Conservation (phyloP, 2,329 filamentous ascomycete genomes). For the Nemania abortiva region DNA sequence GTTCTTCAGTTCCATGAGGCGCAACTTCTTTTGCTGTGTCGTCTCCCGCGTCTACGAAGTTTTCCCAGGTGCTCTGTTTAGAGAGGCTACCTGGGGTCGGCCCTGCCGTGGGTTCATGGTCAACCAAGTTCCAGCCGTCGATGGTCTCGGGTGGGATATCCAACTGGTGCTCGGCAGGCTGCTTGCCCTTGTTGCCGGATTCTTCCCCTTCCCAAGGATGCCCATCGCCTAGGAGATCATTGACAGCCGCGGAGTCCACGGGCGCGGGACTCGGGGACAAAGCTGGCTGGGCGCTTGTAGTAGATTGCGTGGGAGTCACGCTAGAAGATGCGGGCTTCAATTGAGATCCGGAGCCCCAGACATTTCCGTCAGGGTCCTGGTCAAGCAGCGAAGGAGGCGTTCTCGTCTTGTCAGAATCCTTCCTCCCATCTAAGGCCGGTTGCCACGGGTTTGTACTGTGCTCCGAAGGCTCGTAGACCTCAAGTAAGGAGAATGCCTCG, state of each 20-base stretch:
- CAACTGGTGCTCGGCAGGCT: slow-evolving; percentile 45
- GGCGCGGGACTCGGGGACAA: slow-evolving; percentile 42
- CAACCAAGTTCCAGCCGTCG: slow-evolving; percentile 67
- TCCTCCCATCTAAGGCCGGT: slow-evolving; percentile 51
- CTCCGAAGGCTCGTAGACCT: slow-evolving; percentile 54
- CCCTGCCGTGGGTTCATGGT: slow-evolving; percentile 53
- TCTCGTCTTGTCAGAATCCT: slow-evolving; percentile 47
- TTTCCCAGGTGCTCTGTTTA: slow-evolving; percentile 56
- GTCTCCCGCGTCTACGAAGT: slow-evolving; percentile 51
- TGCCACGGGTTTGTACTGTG: slow-evolving; percentile 61
- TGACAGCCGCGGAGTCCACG: slow-evolving; percentile 44
- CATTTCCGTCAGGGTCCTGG: slow-evolving; percentile 50
- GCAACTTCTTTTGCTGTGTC: slow-evolving; percentile 43
- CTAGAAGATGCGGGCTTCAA: slow-evolving; percentile 52
- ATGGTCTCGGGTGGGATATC: slow-evolving; percentile 42
- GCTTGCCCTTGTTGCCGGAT: slow-evolving; percentile 58
- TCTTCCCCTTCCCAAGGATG: slow-evolving; percentile 65
- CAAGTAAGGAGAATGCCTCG: slow-evolving; percentile 58
- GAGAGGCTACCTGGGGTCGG: slow-evolving; percentile 51
- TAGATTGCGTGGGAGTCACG: slow-evolving; percentile 54
- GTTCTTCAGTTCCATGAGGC: slow-evolving; percentile 37
- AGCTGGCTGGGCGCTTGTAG: slow-evolving; percentile 53
- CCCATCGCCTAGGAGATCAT: slow-evolving; percentile 57
- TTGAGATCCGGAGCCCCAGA: slow-evolving; percentile 53
- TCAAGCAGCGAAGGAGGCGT: slow-evolving; percentile 45